Percentiles rank a stretch among this genome's conserved stretches.
Evolutionary conservation across 495 filamentous ascomycete species (phyloP).

Genomic region (Podospora conica): DNA sequence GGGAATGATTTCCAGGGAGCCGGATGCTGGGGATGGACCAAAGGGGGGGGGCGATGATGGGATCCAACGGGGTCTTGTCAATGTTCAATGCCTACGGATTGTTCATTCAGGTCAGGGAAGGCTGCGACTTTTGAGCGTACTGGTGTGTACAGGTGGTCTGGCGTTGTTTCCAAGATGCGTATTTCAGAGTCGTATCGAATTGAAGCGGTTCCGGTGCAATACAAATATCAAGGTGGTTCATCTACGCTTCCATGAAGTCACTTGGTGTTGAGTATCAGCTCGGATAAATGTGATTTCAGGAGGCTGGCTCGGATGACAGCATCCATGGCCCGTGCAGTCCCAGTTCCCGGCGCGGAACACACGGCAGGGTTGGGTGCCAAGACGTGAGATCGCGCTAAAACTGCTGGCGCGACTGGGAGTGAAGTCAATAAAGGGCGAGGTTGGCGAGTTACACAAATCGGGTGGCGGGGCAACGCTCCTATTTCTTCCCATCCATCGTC

Average conservation of each 20-base stretch:
- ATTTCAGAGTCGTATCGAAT: background rate
- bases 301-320: background rate
- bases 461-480: conserved; percentile 22
- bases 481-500: conserved; percentile 10
- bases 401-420: conserved; percentile 1
- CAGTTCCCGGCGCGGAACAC: background rate
- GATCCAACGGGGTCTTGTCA: background rate
- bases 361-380: conserved; percentile 6
- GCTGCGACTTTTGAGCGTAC: background rate
- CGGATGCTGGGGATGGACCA: background rate
- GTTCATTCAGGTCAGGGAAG: background rate
- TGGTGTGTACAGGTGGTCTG: background rate
- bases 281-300: background rate
- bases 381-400: conserved; percentile 2
- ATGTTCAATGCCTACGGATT: background rate
- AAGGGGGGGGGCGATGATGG: background rate
- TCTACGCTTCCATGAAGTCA: too few species aligned
- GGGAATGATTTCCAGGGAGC: background rate
- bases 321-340: background rate
- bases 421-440: too few species aligned
- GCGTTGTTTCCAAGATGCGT: background rate
- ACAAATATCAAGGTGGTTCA: too few species aligned
- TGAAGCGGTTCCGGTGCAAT: background rate
- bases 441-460: too few species aligned
- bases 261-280: background rate